phyloP scores from a whole-genome alignment of 2,329 filamentous ascomycete species.

The Cyphellophora attinorum region DNA sequence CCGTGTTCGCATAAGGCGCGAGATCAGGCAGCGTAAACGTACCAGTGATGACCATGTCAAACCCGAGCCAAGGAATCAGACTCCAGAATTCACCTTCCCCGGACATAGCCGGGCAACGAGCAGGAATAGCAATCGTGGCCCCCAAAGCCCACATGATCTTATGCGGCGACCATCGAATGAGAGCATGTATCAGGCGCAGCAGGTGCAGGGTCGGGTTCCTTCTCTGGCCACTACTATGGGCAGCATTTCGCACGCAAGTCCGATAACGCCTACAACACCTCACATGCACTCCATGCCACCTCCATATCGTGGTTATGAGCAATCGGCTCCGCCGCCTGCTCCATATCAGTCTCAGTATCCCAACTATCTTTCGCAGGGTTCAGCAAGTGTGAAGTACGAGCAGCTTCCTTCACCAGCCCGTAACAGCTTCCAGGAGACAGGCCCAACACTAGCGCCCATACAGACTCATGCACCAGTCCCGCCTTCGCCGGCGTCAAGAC shows the following conservation, averaged over 20 bases:
- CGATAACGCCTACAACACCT: conserved; percentile 4
- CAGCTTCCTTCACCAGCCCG: conserved; percentile 1
- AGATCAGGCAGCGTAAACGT: conserved; percentile 82
- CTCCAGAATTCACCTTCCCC: conserved; percentile 5
- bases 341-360: conserved; percentile 2
- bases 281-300: conserved; percentile 11
- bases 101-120: conserved; percentile 14
- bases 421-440: conserved; percentile 1
- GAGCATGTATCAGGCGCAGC: conserved; percentile 9
- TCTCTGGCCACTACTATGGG: conserved; percentile 7
- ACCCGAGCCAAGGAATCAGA: conserved; percentile 9
- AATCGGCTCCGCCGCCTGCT: conserved; percentile 4
- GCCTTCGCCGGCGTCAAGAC: neutral
- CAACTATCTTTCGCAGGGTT: too few relatives aligned
- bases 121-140: conserved; percentile 13
- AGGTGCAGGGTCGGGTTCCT: conserved; percentile 6
- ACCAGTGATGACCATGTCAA: conserved; percentile 14
- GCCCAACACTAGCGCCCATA: conserved; percentile 4
- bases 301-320: conserved; percentile 1
- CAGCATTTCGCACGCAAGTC: conserved; percentile 9
- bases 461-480: neutral
- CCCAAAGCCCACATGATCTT: conserved; percentile 4
- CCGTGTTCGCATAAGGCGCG: conserved; percentile 86
- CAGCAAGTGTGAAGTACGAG: neutral
- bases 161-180: conserved; percentile 12